Base-by-base conservation (phyloP, 2,329 filamentous ascomycete genomes). In the Ceratocystis destructans region DNA sequence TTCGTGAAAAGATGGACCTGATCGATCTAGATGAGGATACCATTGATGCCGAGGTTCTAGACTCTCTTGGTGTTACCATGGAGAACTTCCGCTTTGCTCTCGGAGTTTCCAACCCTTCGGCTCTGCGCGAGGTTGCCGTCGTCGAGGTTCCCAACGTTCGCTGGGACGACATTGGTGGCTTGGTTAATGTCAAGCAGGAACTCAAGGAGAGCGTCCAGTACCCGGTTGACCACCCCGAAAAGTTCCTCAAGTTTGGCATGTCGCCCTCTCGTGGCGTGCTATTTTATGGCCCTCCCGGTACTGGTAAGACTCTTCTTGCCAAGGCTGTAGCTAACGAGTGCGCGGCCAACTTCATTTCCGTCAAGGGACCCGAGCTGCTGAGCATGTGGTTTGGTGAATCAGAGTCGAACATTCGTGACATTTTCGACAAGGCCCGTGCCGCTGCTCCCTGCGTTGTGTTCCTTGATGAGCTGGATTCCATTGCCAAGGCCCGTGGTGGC, bases 331-430 rank as follows among this genome's bases (percentile, higher is more conserved):
- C 94, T 79, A 99, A 97, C 79, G 94, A 99, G 82, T 97, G 92
- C 75, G 89, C 94, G 69, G 94, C 94, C 83, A 99, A 99, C 82
- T 99, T 99, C 81, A 97, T 99, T 76, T 99, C 94, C 50, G 88
- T 99, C 78, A 99, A 99, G 86, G 94, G 94, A 69, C 95, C 94
- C 67, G 94, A 99, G 77, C 83, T 99, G 73, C 85, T 99, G 73
- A 96, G 91, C 77, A 99, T 99, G 94, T 99, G 94, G 94, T 99
- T 99, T 75, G 94, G 94, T 87, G 94, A 99, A 81, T 99, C 94
- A 65, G 95, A 99, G 80, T 96, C 90, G 85, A 99, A 99, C 80
- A 97, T 99, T 71, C 90, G 94, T 75, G 94, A 99, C 76, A 99
- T 99, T 73, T 99, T 99, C 77, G 94, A 99, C 85, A 99, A 97